Conservation (phyloP, 805 yeast species). For the Teunomyces panamensis region DNA sequence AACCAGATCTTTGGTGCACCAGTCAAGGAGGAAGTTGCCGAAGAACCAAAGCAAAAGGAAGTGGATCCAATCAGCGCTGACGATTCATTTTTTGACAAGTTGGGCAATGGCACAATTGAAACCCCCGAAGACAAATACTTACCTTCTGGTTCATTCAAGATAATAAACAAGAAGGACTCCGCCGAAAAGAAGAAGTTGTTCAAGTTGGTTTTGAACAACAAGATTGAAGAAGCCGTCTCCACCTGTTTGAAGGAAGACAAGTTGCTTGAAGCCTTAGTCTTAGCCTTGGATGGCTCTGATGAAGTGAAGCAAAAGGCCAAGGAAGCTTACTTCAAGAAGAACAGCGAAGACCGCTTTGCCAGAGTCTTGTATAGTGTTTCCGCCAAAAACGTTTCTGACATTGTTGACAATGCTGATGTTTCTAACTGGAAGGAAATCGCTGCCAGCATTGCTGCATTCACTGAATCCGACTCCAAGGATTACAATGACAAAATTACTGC, state of each 20-base stretch:
- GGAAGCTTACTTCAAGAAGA: slow-evolving; percentile 64
- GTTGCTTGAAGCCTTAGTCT: slow-evolving; percentile 74
- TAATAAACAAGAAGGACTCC: slow-evolving; percentile 32
- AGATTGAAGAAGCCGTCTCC: slow-evolving; percentile 65
- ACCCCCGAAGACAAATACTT: slow-evolving; percentile 2
- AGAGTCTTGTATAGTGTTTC: slow-evolving; percentile 71
- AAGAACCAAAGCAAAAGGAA: slow-evolving; percentile 8
- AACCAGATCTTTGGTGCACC: slow-evolving; percentile 40
- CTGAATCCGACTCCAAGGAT: slow-evolving; percentile 38
- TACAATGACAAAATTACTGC: slow-evolving; percentile 56
- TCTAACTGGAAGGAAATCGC: slow-evolving; percentile 81
- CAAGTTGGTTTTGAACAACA: slow-evolving; percentile 53
- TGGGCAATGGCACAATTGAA: slow-evolving; percentile 23
- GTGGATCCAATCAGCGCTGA: slow-evolving; percentile 10
- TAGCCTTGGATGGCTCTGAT: slow-evolving; percentile 68
- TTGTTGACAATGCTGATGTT: slow-evolving; percentile 76
- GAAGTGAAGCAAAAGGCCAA: slow-evolving; percentile 63
- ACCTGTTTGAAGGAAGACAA: slow-evolving; percentile 60
- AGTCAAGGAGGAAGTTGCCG: slow-evolving; percentile 6
- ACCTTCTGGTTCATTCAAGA: slow-evolving; percentile 44
- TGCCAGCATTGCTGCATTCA: slow-evolving; percentile 60
- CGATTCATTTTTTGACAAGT: slow-evolving; percentile 38
- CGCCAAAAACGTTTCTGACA: slow-evolving; percentile 54
- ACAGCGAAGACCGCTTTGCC: slow-evolving; percentile 55
- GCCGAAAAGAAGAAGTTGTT: slow-evolving; percentile 45